Evolutionary conservation across 116 monocot species (phyloP).

Genomic region (Trichopus zeylanicus): DNA sequence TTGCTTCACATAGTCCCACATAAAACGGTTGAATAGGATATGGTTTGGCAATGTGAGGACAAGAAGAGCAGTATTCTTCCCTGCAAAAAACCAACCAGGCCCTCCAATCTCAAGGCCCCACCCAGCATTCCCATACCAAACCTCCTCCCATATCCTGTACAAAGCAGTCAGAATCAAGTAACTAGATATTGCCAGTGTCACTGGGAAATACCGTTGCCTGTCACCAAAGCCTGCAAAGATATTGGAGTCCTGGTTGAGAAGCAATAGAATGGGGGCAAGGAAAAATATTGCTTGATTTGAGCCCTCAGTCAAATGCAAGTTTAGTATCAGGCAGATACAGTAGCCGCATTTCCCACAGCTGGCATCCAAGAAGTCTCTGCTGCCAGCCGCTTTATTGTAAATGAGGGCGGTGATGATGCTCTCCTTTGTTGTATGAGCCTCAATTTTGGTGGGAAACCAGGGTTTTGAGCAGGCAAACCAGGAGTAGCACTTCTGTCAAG

Average conservation of each 20-base stretch:
- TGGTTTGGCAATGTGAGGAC: constrained; percentile 84
- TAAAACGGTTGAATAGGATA: constrained; percentile 93
- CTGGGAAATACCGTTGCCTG: constrained; percentile 88
- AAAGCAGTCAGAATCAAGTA: constrained; percentile 74
- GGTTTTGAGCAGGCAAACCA: constrained; percentile 10
- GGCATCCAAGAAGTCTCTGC: constrained; percentile 99
- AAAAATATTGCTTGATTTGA: constrained; percentile 89
- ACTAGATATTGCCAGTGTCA: constrained; percentile 53
- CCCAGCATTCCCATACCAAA: constrained; percentile 50
- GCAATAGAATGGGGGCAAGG: constrained; percentile 84
- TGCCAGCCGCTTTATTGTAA: constrained; percentile 81
- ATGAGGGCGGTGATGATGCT: constrained; percentile 57
- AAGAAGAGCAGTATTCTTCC: constrained; percentile 84
- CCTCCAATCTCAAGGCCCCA: constrained; percentile 87
- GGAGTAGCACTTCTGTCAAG: constrained; percentile 27
- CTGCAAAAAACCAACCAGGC: constrained; percentile 88
- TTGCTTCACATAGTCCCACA: constrained; percentile 99
- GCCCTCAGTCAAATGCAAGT: constrained; percentile 70
- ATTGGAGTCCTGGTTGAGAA: constrained; percentile 94
- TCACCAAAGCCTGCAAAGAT: constrained; percentile 85
- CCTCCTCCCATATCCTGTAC: constrained; percentile 85
- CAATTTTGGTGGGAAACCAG: constrained; percentile 55
- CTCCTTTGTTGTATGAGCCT: constrained; percentile 82
- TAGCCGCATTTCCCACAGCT: constrained; percentile 84
- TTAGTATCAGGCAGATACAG: constrained; percentile 80